Evolutionary conservation across 306 rosid species (phyloP), one percentile per base, ranked within the genome.

Genomic region (Quercus bicolor): DNA sequence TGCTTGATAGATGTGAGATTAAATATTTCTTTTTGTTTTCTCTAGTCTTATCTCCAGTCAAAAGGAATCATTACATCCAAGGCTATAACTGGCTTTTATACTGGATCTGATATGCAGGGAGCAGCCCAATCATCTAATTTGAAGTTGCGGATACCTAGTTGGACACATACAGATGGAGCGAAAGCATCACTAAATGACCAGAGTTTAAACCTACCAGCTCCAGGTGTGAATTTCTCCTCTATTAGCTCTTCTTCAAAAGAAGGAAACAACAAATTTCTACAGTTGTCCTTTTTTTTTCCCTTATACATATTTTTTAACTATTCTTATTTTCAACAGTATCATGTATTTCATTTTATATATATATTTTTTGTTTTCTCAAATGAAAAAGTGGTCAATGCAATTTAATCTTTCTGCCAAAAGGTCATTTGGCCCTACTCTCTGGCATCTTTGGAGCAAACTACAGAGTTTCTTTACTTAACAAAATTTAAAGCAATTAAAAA

Each of bases 131-230:
- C 66, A 15, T 92, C 96, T 33, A 83, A 85, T 43, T 78, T 94
- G 79, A 92, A 92, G 68, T 69, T 95, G 48, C 91, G 98, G 59
- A 7, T 92, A 5, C 98, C 98, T 10, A 81, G 86, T 55, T 95
- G 98, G 98, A 92, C 96, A 12, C 26, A 9, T 53, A 4, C 52
- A 5, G 53, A 68, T 74, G 90, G 84, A 70, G 89, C 94, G 21
- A 84, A 81, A 72, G 91, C 73, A 29, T 53, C 65, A 66, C 68
- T 92, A 68, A 95, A 92, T 82, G 76, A 68, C 56, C 70, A 78
- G 64, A 72, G 76, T 70, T 62, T 91, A 54, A 19, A 86, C 52
- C 48, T 82, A 21, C 80, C 97, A 54, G 37, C 83, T 84, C 93
- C 95, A 76, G 95, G 97, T 92, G 21, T 56, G 83, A 52, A n/a